A percentile compares a stretch with the other conserved stretches of the same genome.
Conservation (phyloP, 1,139 yeast genomes). For the Suhomyces wounanorum region DNA sequence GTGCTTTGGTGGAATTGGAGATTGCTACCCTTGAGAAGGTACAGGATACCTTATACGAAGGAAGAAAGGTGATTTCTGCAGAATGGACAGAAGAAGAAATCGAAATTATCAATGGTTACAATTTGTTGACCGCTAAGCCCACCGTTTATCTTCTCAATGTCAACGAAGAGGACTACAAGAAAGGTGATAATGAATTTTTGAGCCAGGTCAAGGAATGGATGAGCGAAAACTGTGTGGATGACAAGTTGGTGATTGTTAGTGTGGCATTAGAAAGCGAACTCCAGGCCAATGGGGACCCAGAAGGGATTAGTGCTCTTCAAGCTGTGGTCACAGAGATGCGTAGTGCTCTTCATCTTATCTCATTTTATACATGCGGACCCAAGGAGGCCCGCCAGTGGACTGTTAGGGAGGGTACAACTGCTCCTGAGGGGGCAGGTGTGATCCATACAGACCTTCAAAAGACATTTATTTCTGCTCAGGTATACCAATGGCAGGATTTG, state of each 20-base stretch:
- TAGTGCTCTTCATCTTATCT: conserved; percentile 64
- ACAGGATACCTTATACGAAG: conserved; percentile 58
- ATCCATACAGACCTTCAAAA: conserved; percentile 87
- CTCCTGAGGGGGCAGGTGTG: conserved; percentile 93
- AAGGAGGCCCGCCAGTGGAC: conserved; percentile 95
- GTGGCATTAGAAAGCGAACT: conserved; percentile 58
- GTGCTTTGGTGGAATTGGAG: conserved; percentile 41
- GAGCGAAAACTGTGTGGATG: conserved; percentile 53
- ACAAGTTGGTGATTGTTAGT: conserved; percentile 57
- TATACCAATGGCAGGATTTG: conserved; percentile 79
- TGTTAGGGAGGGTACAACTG: conserved; percentile 70
- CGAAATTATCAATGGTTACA: conserved; percentile 56
- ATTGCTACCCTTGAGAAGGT: conserved; percentile 47
- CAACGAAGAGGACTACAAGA: conserved; percentile 53
- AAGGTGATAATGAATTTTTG: conserved; percentile 47
- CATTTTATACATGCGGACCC: conserved; percentile 91
- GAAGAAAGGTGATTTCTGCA: conserved; percentile 46
- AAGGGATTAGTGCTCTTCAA: conserved; percentile 40
- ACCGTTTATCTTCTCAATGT: conserved; percentile 64
- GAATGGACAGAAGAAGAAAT: conserved; percentile 59
- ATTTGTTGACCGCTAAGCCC: conserved; percentile 72
- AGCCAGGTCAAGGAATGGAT: conserved; percentile 54
- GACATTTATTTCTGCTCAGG: conserved; percentile 83
- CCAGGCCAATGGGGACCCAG: conserved; percentile 20
- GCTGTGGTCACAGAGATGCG: conserved; percentile 64